Evolutionary conservation across 139 green algal species (phyloP), one percentile per base, ranked within the genome.

Genomic region (Chlamydomonas sp.): DNA sequence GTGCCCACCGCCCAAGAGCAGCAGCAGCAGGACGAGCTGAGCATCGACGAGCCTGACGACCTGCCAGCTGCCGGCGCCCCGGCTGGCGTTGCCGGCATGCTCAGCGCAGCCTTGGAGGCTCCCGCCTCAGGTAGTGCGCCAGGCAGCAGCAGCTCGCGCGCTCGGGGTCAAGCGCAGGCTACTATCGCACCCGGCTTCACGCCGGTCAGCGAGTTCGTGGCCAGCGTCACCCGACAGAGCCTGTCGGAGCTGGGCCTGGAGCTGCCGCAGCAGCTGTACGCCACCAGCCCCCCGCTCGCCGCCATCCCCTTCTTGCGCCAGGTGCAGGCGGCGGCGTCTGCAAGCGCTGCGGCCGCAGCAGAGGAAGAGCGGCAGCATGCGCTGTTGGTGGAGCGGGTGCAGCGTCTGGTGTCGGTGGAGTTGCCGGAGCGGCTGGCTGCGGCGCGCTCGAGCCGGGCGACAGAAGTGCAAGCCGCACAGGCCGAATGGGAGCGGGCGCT

Each of bases 351-450:
- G 60, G 4, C 6, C n/a, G n/a, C n/a, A n/a, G n/a, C n/a, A n/a
- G n/a, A n/a, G n/a, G n/a, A n/a, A n/a, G n/a, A n/a, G n/a, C n/a
- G n/a, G 16, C 9, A 8, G 17, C 17, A 81, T 60, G 61, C 69
- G 61, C 60, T 18, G 61, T 63, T 83, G 20, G 7, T n/a, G 2
- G 78, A 73, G n/a, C 62, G 4, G 4, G 8, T 83, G 78, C n/a
- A 60, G 75, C 80, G 17, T 1, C 85, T 75, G 60, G 17, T 59
- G 17, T 1, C 14, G 15, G 57, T 31, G 64, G 61, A 80, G 58
- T 81, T 73, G 73, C 72, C 69, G 80, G 76, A 64, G 73, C 88
- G 20, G 78, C 78, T 83, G 78, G 12, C 10, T 7, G 63, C 20
- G 58, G 63, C 62, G n/a, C 78, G 78, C 5, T 1, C 8, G 20